Base-by-base conservation (phyloP, 257 asterid genomes). In the Petrea volubilis region DNA sequence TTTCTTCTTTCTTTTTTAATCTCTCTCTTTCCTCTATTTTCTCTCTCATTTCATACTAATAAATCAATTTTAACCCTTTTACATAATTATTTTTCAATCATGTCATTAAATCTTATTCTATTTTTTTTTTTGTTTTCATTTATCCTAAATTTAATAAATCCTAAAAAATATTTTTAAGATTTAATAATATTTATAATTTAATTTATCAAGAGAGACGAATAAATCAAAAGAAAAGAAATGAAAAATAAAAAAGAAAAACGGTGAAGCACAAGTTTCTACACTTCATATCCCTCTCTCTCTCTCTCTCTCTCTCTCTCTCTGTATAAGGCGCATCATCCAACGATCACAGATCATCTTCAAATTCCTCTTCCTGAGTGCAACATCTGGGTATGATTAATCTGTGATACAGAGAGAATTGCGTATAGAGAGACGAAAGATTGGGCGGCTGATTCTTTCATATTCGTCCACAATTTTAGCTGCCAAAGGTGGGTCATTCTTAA, bases 331-430 rank as follows among this genome's bases (percentile, higher is more conserved):
- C 57, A 25, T 8, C 58, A 38, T 58, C 23, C 69, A 13, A 43
- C 41, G 15, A 64, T 46, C 70, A 47, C n/a, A 43, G 28, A 18
- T 66, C 50, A 31, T 51, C 70, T 66, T 28, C 41, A 49, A 34
- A 13, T 34, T 51, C 51, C 47, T 65, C 6, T 51, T 47, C 41
- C 28, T 33, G 14, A 14, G n/a, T 4, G 13, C 36, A 15, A 62
- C 5, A 21, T 41, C 36, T 61, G 56, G 25, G n/a, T 43, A 43
- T 68, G 5, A 6, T 17, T 53, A 55, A 15, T 38, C 43, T 68
- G 29, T 50, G 23, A 33, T n/a, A 13, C 58, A 25, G 33, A 65
- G 46, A 64, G 15, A 27, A 20, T 6, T 7, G 50, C 74, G 3
- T 24, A 57, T 3, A 52, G 7, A 21, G 34, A 52, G n/a, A 52